Base-by-base conservation (phyloP, 1,284 basidiomycete species). In the Rhodotorula mucilaginosa region DNA sequence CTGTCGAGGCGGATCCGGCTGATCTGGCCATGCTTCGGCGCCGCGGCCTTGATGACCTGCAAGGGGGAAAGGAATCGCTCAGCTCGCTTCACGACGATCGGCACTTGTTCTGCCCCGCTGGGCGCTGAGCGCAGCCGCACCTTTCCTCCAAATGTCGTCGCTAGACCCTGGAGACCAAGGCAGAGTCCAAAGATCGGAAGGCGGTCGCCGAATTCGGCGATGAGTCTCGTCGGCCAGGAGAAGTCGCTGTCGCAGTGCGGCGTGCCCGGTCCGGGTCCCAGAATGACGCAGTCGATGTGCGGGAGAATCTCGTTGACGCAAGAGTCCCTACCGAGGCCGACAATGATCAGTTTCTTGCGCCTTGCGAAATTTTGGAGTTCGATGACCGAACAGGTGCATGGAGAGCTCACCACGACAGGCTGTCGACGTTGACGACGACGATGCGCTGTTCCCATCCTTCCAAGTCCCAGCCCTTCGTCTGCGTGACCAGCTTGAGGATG, bases 131-230 rank as follows among this genome's bases (percentile, higher is more conserved):
- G 81, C 29, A 88, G 77, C 49, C 80, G 78, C 16, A 83, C 82
- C 69, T 79, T 79, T 0, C 88, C 93, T 18, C 93, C 93, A 75
- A 87, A 88, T 64, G 89, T 89, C 13, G 90, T 84, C 0, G 87
- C 91, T 49, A 98, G 85, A 70, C 93, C 95, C 80, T 98, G 96
- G 67, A 95, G 87, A 0, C 96, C 96, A 18, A 98, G 85, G 79
- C 95, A 98, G 5, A 98, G 89, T 3, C 92, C 92, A 71, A 95
- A 90, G 57, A 92, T 85, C 1, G 92, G 92, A 2, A 90, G 69
- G 48, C 84, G 77, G 13, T 81, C 78, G 23, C 86, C 84, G 15
- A 83, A 75, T 31, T 90, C 78, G 57, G 84, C 86, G 88, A 90
- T 91, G 6, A 92, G 80, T 71, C 88, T 82, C 65, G 83, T 85